Evolutionary conservation across 768 basidiomycete genomes (phyloP).

Genomic region (Suillus variegatus): DNA sequence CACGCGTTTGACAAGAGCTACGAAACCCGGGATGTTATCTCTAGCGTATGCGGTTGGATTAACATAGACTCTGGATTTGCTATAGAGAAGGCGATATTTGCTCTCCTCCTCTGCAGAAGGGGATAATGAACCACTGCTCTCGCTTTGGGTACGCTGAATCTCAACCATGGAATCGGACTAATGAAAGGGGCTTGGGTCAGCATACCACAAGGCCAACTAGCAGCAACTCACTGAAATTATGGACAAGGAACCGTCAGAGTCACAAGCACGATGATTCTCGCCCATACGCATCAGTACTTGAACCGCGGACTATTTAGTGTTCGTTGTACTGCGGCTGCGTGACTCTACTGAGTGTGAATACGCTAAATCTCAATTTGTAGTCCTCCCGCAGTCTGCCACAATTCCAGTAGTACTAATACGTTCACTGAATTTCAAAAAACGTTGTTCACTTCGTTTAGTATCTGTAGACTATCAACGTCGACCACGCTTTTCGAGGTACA

Average conservation of each 20-base stretch:
- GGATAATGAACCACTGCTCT: constrained; percentile 8
- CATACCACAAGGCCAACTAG: constrained; percentile 11
- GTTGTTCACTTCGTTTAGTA: not conserved
- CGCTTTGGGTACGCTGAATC: constrained; percentile 49
- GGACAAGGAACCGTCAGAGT: constrained; percentile 48
- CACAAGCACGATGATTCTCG: constrained; percentile 30
- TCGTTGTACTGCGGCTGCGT: constrained; percentile 13
- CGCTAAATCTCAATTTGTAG: constrained; percentile 1
- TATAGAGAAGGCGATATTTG: constrained; percentile 77
- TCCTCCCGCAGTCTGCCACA: constrained; percentile 20
- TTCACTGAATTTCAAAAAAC: constrained; percentile 1
- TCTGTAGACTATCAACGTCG: not conserved
- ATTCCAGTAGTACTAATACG: constrained; percentile 13
- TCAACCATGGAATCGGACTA: constrained; percentile 72
- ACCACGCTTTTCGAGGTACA: not conserved
- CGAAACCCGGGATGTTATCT: constrained; percentile 95
- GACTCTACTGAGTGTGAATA: constrained; percentile 1
- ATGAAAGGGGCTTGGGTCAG: constrained; percentile 13
- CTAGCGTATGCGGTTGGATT: constrained; percentile 90
- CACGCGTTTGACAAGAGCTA: constrained; percentile 88
- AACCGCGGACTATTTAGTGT: not conserved
- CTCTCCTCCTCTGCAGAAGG: constrained; percentile 47
- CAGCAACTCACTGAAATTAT: constrained; percentile 45
- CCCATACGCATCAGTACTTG: constrained; percentile 18
- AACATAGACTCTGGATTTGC: constrained; percentile 93